Evolutionary conservation across 2,329 filamentous ascomycete genomes (phyloP), one percentile per base, ranked within the genome.

Genomic region (Tolypocladium amazonense): DNA sequence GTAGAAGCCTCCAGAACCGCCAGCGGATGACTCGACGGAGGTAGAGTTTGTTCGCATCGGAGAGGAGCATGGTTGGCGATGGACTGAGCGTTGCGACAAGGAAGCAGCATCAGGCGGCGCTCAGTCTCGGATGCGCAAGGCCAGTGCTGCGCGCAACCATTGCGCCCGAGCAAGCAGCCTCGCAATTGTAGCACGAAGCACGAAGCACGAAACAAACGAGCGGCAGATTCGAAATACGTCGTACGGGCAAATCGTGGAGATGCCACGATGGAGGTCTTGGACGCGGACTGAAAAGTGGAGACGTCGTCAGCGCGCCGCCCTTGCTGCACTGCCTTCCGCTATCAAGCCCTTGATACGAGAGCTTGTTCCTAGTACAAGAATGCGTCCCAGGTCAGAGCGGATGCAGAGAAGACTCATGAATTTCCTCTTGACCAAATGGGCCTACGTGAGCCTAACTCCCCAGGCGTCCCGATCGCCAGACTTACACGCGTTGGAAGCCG

Each of bases 1-100:
- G 52, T n/a, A 72, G 57, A 35, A 76, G 66, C 59, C 72, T 71
- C 27, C 69, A 64, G 52, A 65, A 62, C 41, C 73, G 73, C 38
- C 69, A 70, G 64, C 75, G 75, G 39, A 74, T 63, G 56, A 75
- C 60, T 35, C 75, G 75, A 39, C 75, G 75, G 39, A 73, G 59
- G 61, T 70, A 73, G 39, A 73, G 64, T 57, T 70, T 66, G 58
- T 70, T 71, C 37, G 66, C 67, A 56, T 62, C 62, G 37, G 69
- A 69, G 59, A 67, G 57, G 53, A 72, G 67, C 69, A 71, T 72
- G 33, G 35, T 56, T 3, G 56, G 25, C n/a, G 41, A 30, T 56
- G 35, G 35, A 56, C 35, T 25, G 37, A 37, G 54, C 54, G 30
- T 39, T 20, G 54, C 50, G 30, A n/a, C 4, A 12, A n/a, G 3